phyloP scores from a whole-genome alignment of 208 protist genomes.

The Strigomonas culicis region DNA sequence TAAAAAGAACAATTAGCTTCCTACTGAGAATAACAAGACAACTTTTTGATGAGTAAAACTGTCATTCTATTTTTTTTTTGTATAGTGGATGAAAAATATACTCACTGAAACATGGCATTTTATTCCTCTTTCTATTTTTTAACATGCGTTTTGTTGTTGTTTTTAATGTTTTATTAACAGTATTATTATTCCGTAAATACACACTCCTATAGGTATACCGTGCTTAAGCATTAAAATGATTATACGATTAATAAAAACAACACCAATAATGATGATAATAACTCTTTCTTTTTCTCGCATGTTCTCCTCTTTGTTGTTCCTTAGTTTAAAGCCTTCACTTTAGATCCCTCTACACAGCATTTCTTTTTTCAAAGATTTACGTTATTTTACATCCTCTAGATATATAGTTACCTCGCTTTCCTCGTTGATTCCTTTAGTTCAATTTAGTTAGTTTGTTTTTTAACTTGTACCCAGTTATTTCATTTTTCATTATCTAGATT shows the following conservation, averaged over 20 bases:
- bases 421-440: background rate
- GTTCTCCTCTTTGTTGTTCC: too few relatives aligned
- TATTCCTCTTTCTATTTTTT: too few relatives aligned
- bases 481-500: background rate
- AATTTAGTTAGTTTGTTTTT: background rate
- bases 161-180: background rate
- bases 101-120: background rate
- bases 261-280: too few relatives aligned
- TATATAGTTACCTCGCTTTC: background rate
- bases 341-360: background rate
- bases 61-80: too few relatives aligned
- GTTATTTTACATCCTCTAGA: conserved; percentile 1
- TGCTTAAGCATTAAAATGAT: too few relatives aligned
- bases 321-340: background rate
- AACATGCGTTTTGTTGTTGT: background rate
- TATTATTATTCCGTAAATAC: too few relatives aligned
- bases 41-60: too few relatives aligned
- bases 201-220: too few relatives aligned
- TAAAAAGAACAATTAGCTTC: background rate
- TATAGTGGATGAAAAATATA: background rate
- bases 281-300: too few relatives aligned
- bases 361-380: conserved; percentile 1
- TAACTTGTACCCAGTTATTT: too few relatives aligned
- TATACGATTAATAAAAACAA: too few relatives aligned
- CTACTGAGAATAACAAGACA: too few relatives aligned